Conservation (phyloP, 176 grass and related monocot species). For the Phoenix roebelenii region DNA sequence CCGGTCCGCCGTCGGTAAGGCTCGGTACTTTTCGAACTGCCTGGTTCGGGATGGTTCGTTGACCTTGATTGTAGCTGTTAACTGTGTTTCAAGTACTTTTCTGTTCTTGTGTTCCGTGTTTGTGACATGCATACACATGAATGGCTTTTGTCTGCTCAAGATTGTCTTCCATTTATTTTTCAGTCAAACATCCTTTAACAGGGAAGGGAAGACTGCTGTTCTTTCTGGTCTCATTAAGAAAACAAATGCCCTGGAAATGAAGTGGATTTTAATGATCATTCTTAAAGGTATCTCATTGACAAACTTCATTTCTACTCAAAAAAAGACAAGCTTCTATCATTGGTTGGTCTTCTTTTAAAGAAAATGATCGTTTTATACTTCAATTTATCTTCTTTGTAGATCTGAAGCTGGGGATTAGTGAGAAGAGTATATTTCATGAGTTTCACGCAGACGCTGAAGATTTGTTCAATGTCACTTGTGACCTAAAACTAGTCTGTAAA, state of each 20-base stretch:
- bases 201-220: slow-evolving; percentile 66
- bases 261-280: slow-evolving; percentile 98
- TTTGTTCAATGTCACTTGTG: slow-evolving; percentile 93
- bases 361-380: slow-evolving; percentile 7
- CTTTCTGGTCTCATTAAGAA: slow-evolving; percentile 79
- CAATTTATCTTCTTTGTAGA: slow-evolving; percentile 40
- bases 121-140: no score
- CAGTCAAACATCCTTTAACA: slow-evolving; percentile 14
- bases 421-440: slow-evolving; percentile 91
- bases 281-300: slow-evolving; percentile 51
- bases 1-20: no score
- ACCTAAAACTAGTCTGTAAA: slow-evolving; percentile 87
- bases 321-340: background rate
- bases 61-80: no score
- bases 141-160: no score
- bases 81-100: no score
- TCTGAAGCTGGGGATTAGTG: slow-evolving; percentile 88
- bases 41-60: no score
- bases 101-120: no score
- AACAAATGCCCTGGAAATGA: slow-evolving; percentile 92
- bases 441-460: slow-evolving; percentile 98
- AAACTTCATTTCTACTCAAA: background rate
- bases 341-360: background rate
- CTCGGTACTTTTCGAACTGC: no score
- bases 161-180: no score